phyloP scores from a whole-genome alignment of 2,329 filamentous ascomycete species.

The Ascochyta lentis region DNA sequence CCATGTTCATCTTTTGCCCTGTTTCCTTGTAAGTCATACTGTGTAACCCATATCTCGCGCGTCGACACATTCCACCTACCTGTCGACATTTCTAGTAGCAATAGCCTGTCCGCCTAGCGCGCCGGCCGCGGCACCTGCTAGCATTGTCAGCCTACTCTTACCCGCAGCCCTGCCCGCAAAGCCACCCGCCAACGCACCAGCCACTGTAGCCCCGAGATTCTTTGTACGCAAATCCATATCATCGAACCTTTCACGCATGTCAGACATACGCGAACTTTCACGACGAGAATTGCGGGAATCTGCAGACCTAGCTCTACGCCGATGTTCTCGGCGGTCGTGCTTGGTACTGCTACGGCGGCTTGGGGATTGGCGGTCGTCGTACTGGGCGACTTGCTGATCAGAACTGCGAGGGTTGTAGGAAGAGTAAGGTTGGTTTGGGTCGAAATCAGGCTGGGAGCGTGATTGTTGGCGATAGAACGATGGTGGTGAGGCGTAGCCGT shows the following conservation, averaged over 20 bases:
- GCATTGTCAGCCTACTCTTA: conserved; percentile 45
- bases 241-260: conserved; percentile 47
- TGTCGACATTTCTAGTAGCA: conserved; percentile 17
- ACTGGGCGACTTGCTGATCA: conserved; percentile 28
- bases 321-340: conserved; percentile 33
- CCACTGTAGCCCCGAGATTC: conserved; percentile 44
- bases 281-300: conserved; percentile 44
- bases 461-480: conserved; percentile 45
- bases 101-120: conserved; percentile 41
- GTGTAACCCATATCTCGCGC: too few species aligned
- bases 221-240: conserved; percentile 42
- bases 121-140: conserved; percentile 48
- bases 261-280: conserved; percentile 37
- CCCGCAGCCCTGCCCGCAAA: conserved; percentile 42
- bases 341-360: conserved; percentile 39
- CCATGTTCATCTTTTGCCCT: conserved; percentile 29
- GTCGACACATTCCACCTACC: not conserved
- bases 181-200: conserved; percentile 50
- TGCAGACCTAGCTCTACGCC: conserved; percentile 48
- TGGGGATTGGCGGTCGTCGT: conserved; percentile 30
- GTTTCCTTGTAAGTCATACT: not conserved
- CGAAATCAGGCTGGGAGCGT: conserved; percentile 42
- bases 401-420: conserved; percentile 26
- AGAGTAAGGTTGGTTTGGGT: conserved; percentile 24
- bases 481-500: conserved; percentile 39